A percentile compares a stretch with the other conserved stretches of the same genome.
Conservation (phyloP, 73 alveolate genomes). For the Tetrahymena elliotti region DNA sequence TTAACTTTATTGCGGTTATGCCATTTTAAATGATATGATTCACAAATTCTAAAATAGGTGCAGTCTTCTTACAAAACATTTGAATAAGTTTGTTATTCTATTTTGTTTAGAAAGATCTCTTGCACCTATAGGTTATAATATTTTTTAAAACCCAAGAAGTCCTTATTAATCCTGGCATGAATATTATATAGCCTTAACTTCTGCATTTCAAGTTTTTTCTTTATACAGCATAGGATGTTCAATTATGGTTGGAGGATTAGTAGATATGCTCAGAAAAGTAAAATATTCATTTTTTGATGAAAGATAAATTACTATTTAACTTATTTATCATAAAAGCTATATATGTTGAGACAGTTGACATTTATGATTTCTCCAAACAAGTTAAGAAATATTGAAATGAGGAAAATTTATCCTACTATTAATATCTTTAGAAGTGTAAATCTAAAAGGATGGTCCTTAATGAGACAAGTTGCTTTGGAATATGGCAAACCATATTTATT, state of each 20-base stretch:
- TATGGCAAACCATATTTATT: neutral
- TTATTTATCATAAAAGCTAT: neutral
- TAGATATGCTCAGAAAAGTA: neutral
- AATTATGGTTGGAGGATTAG: neutral
- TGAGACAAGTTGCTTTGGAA: neutral
- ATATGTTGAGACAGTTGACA: neutral
- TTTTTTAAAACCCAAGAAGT: neutral
- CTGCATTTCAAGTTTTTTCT: neutral
- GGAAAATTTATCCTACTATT: neutral
- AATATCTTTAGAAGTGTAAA: neutral
- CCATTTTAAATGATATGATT: neutral
- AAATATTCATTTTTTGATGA: neutral
- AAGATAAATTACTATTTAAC: too few relatives aligned
- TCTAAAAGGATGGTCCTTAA: neutral
- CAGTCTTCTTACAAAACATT: neutral
- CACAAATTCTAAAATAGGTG: neutral
- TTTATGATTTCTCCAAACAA: neutral
- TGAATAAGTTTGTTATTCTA: neutral
- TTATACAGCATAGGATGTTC: neutral
- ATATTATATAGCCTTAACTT: neutral
- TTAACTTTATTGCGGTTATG: neutral
- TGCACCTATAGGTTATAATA: neutral
- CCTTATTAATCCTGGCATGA: neutral
- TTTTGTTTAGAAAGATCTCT: neutral
- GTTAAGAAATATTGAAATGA: neutral